A percentile compares a stretch with the other conserved stretches of the same genome.
These are phyloP conservation scores for Colletotrichum sp. DNA, from an alignment of 2,329 filamentous ascomycete genomes.

Conservation along the genomic window DNA sequence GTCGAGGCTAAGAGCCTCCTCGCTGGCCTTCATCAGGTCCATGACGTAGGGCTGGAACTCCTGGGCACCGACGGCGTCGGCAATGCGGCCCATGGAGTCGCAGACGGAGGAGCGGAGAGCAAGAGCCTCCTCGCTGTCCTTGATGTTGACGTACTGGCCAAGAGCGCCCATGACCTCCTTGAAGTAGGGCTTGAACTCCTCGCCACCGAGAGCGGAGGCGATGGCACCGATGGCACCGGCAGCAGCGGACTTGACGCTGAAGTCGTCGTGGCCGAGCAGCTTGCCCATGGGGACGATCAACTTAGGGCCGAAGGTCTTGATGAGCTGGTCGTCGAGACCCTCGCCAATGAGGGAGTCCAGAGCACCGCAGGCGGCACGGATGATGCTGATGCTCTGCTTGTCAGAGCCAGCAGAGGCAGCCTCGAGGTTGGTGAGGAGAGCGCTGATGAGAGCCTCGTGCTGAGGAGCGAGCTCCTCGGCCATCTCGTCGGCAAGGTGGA, in stretches of 20 bases:
- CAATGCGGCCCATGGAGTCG: constrained; percentile 93
- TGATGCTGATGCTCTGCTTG: constrained; percentile 82
- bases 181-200: constrained; percentile 90
- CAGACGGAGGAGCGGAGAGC: constrained; percentile 88
- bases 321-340: constrained; percentile 80
- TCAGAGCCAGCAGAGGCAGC: constrained; percentile 73
- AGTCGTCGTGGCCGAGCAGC: constrained; percentile 83
- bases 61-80: constrained; percentile 82
- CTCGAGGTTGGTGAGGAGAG: constrained; percentile 88
- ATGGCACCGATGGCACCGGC: constrained; percentile 91
- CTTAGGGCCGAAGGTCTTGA: constrained; percentile 81
- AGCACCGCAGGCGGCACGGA: constrained; percentile 88
- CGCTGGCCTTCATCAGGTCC: constrained; percentile 89
- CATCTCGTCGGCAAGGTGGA: constrained; percentile 90
- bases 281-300: constrained; percentile 85
- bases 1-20: constrained; percentile 87
- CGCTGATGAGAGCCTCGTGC: constrained; percentile 83
- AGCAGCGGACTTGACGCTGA: constrained; percentile 87
- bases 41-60: constrained; percentile 91
- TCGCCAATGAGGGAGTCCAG: constrained; percentile 92
- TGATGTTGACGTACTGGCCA: constrained; percentile 81
- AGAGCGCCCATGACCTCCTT: constrained; percentile 89
- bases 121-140: constrained; percentile 88
- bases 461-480: constrained; percentile 87
- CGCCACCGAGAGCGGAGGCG: constrained; percentile 82